Conservation (phyloP, 805 yeast species). For the Wickerhamiella alocasiicola region DNA sequence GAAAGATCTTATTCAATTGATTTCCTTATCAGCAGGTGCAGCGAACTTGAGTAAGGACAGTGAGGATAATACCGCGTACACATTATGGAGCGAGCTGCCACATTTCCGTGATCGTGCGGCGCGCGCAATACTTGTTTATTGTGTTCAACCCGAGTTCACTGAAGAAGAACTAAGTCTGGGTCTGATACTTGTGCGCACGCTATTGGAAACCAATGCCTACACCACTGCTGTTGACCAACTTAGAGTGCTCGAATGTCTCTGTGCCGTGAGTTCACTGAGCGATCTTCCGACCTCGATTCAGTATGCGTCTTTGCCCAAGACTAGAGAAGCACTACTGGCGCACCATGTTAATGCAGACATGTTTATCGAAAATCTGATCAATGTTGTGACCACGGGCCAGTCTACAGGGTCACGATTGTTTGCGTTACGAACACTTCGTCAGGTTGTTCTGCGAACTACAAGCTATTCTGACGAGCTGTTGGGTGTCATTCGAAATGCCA, state of each 20-base stretch:
- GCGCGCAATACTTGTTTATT: not conserved
- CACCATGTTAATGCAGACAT: not conserved
- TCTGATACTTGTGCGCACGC: slow-evolving; percentile 16
- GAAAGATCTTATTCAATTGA: slow-evolving; percentile 20
- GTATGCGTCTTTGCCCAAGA: slow-evolving; percentile 18
- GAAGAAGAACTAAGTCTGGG: slow-evolving; percentile 18
- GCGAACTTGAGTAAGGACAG: not conserved
- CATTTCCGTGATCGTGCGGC: slow-evolving; percentile 6
- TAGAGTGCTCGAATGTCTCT: slow-evolving; percentile 14
- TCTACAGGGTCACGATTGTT: slow-evolving; percentile 2
- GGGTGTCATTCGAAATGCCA: slow-evolving; percentile 11
- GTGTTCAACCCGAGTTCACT: not conserved
- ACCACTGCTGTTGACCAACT: slow-evolving; percentile 14
- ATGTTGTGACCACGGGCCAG: not conserved
- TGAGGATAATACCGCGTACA: not conserved
- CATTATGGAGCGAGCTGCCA: slow-evolving; percentile 7
- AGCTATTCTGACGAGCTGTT: slow-evolving; percentile 8
- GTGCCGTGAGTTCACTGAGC: slow-evolving; percentile 9
- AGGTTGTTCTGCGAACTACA: not conserved
- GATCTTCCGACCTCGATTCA: slow-evolving; percentile 13
- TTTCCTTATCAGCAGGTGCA: not conserved
- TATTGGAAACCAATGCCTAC: slow-evolving; percentile 14
- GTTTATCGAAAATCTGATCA: not conserved
- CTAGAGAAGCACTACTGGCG: slow-evolving; percentile 17
- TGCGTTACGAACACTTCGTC: slow-evolving; percentile 7